Evolutionary conservation across 345 rosid species (phyloP).

Genomic region (Gynandropsis gynandra): DNA sequence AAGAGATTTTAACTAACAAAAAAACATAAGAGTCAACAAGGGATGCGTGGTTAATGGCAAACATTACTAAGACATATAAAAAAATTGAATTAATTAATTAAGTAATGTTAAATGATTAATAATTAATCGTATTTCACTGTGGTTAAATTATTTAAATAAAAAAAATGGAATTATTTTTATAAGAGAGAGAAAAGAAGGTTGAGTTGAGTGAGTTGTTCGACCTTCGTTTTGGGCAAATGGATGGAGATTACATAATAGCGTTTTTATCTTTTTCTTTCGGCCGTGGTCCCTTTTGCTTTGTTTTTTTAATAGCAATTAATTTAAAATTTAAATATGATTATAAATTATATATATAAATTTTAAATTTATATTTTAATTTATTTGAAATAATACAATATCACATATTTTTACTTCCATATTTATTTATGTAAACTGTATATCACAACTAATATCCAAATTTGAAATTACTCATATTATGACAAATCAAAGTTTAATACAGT

Average conservation of each 20-base stretch:
- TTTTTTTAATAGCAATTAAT: no score
- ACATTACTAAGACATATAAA: slow-evolving; percentile 30
- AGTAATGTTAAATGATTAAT: slow-evolving; percentile 8
- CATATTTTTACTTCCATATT: no score
- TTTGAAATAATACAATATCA: no score
- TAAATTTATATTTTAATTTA: no score
- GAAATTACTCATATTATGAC: no score
- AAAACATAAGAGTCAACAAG: no score
- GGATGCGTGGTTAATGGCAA: slow-evolving; percentile 30
- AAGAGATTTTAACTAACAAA: background rate
- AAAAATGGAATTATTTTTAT: background rate
- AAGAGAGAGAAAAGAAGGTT: slow-evolving; percentile 12
- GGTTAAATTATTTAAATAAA: slow-evolving; percentile 15
- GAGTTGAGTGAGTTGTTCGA: no score
- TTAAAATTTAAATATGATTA: no score
- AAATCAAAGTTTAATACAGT: no score
- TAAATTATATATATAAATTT: no score
- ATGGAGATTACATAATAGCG: slow-evolving; percentile 29
- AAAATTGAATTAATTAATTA: slow-evolving; percentile 16
- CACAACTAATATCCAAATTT: no score
- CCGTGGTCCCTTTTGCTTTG: slow-evolving; percentile 25
- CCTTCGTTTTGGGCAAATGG: slow-evolving; percentile 33
- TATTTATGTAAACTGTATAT: no score
- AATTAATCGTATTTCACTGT: slow-evolving; percentile 22
- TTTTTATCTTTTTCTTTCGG: slow-evolving; percentile 29